These are phyloP conservation scores for Boeremia lycopersici DNA, from an alignment of 2,329 filamentous ascomycete genomes.

Conservation along the genomic window DNA sequence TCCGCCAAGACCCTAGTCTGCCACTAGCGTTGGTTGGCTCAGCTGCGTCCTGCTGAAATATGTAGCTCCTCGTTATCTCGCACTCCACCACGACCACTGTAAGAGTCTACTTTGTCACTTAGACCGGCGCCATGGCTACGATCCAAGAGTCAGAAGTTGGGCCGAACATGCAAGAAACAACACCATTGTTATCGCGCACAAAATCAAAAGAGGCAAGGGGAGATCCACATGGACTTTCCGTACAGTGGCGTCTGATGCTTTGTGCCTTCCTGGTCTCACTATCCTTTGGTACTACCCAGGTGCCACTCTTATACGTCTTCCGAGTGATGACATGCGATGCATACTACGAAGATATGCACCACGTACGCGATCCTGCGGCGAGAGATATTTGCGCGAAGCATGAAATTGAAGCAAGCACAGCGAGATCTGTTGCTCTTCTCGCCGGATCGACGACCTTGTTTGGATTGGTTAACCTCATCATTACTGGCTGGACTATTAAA, in stretches of 20 bases:
- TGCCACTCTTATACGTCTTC: slow-evolving; percentile 67
- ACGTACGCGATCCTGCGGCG: slow-evolving; percentile 54
- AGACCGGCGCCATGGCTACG: neutral
- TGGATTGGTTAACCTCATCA: slow-evolving; percentile 70
- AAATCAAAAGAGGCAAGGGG: slow-evolving; percentile 19
- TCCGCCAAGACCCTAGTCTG: too few species aligned
- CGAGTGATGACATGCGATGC: slow-evolving; percentile 74
- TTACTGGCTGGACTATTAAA: slow-evolving; percentile 71
- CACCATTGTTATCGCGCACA: slow-evolving; percentile 21
- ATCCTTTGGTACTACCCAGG: slow-evolving; percentile 58
- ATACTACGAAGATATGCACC: slow-evolving; percentile 62
- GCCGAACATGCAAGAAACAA: slow-evolving; percentile 17
- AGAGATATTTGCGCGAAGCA: slow-evolving; percentile 64
- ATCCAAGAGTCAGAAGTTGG: neutral
- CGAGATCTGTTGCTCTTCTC: slow-evolving; percentile 67
- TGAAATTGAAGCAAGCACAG: slow-evolving; percentile 69
- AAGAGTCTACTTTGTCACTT: neutral
- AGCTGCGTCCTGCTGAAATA: too few species aligned
- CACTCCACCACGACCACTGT: neutral
- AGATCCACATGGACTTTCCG: slow-evolving; percentile 9
- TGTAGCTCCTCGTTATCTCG: neutral
- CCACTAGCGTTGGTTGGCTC: too few species aligned
- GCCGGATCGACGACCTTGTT: slow-evolving; percentile 72
- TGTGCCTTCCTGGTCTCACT: slow-evolving; percentile 65
- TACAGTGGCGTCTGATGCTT: slow-evolving; percentile 57